Percentiles rank a stretch among this genome's conserved stretches.
Conservation (phyloP, 2,329 filamentous ascomycete genomes). For the Juglanconis sp. region DNA sequence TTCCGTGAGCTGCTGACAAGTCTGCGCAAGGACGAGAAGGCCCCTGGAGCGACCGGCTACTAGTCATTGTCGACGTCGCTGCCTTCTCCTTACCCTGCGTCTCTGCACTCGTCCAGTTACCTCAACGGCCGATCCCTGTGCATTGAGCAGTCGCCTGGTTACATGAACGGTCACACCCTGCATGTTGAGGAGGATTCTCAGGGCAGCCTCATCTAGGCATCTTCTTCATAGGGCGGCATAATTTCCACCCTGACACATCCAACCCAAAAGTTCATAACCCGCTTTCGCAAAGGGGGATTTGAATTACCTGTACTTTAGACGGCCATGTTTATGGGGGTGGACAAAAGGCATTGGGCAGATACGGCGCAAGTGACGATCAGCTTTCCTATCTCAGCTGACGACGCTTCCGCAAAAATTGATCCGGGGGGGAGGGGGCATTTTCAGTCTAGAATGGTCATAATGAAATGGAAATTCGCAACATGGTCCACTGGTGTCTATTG, state of each 20-base stretch:
- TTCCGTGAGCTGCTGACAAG: conserved; percentile 88
- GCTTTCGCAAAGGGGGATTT: neutral
- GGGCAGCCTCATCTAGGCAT: conserved; percentile 16
- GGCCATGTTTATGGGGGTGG: neutral
- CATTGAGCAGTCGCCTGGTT: neutral
- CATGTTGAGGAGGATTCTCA: conserved; percentile 15
- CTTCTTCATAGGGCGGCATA: neutral
- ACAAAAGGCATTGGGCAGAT: conserved; percentile 12
- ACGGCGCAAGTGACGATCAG: conserved; percentile 7
- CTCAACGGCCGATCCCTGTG: neutral
- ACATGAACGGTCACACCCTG: neutral
- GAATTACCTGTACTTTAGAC: conserved; percentile 18
- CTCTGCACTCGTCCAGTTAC: conserved; percentile 5
- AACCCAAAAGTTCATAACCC: neutral
- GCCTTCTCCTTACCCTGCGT: conserved; percentile 11
- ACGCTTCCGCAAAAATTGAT: neutral
- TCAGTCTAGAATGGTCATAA: conserved; percentile 9
- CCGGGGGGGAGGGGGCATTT: neutral
- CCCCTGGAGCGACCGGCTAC: conserved; percentile 59
- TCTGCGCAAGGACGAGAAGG: conserved; percentile 90
- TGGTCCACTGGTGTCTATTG: neutral
- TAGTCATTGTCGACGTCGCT: conserved; percentile 16
- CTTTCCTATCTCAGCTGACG: neutral
- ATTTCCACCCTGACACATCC: neutral
- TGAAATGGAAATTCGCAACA: conserved; percentile 9